phyloP scores from a whole-genome alignment of 1,139 yeast species.

The Taphrina deformans region DNA sequence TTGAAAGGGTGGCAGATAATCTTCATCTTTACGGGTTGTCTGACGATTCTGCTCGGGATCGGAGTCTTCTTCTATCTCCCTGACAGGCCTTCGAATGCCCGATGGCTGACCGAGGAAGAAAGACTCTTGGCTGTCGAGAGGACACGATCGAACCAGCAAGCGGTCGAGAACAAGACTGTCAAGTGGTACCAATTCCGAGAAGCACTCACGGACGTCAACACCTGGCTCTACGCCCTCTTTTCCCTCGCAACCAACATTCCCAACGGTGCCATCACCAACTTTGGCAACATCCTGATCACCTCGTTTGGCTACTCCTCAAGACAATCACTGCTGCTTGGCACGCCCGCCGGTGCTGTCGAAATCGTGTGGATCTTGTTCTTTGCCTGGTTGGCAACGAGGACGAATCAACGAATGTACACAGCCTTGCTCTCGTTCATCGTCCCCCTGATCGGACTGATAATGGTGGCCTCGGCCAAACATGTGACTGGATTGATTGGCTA shows the following conservation, averaged over 20 bases:
- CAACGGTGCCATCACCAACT: conserved; percentile 42
- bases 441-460: conserved; percentile 39
- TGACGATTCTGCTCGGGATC: conserved; percentile 55
- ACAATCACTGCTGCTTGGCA: conserved; percentile 41
- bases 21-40: conserved; percentile 52
- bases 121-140: conserved; percentile 56
- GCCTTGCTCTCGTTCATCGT: conserved; percentile 38
- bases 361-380: conserved; percentile 36
- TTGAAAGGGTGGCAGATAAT: conserved; percentile 50
- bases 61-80: conserved; percentile 53
- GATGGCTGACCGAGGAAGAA: conserved; percentile 56
- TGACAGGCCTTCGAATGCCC: conserved; percentile 56
- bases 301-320: conserved; percentile 42
- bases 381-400: conserved; percentile 36
- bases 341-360: conserved; percentile 41
- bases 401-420: conserved; percentile 38
- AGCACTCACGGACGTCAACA: conserved; percentile 49
- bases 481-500: conserved; percentile 41
- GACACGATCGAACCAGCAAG: conserved; percentile 52
- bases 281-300: conserved; percentile 39
- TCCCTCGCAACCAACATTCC: conserved; percentile 40
- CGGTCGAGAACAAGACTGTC: conserved; percentile 56
- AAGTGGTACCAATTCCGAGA: conserved; percentile 54
- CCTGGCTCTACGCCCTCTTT: conserved; percentile 50
- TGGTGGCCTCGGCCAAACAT: conserved; percentile 41